Percentiles rank a stretch among this genome's conserved stretches.
Evolutionary conservation across 768 basidiomycete genomes (phyloP).

Genomic region (Gloeopeniophorella convolvens): DNA sequence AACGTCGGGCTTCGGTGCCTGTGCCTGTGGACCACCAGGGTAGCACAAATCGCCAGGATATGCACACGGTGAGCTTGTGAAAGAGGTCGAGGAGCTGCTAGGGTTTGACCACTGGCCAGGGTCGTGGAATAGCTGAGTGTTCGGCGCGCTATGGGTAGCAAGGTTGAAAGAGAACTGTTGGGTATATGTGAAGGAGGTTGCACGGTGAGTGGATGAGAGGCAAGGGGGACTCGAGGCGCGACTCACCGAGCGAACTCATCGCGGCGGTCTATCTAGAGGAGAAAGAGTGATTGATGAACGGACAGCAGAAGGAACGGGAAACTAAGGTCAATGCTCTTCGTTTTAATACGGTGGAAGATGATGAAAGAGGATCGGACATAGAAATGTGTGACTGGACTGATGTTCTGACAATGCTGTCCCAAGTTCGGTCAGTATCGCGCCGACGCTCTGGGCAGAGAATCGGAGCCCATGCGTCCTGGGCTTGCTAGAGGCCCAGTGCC

Average conservation of each 20-base stretch:
- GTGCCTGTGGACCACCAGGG: background rate
- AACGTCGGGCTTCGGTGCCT: background rate
- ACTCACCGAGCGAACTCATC: background rate
- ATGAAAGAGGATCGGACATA: conserved; percentile 13
- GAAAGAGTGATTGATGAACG: background rate
- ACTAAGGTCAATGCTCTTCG: background rate
- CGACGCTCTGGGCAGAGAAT: too few relatives aligned
- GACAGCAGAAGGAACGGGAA: background rate
- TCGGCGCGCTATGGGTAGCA: background rate
- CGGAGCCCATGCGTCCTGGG: background rate
- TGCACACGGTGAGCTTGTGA: background rate
- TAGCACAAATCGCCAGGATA: background rate
- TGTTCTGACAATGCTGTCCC: conserved; percentile 1
- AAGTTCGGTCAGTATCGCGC: background rate
- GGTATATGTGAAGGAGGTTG: background rate
- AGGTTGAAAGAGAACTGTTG: background rate
- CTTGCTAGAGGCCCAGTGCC: background rate
- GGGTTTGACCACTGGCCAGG: background rate
- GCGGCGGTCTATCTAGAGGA: background rate
- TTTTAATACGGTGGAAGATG: background rate
- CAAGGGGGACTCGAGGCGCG: background rate
- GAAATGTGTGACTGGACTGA: background rate
- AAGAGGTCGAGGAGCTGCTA: background rate
- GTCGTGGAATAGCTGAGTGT: background rate
- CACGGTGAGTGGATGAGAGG: background rate